Evolutionary conservation across 768 basidiomycete genomes (phyloP).

Genomic region (Macrolepiota albuminosa): DNA sequence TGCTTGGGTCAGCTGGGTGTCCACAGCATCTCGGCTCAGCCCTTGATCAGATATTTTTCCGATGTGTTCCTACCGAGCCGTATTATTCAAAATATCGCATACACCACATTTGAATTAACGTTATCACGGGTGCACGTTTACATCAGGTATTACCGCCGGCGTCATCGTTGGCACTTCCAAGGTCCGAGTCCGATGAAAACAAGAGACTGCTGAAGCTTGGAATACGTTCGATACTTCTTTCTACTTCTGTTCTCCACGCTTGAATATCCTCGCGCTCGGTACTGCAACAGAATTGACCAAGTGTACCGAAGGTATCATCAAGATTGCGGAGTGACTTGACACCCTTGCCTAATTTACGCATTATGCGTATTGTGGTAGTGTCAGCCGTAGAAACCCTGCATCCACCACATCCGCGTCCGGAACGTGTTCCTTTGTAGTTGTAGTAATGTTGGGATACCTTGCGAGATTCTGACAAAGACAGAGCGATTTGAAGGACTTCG

Average conservation of each 20-base stretch:
- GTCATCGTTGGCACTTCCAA: background rate
- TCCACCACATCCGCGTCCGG: background rate
- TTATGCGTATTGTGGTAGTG: background rate
- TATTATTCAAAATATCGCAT: background rate
- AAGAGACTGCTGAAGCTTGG: constrained; percentile 1
- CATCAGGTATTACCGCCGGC: background rate
- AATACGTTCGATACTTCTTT: background rate
- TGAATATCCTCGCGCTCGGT: background rate
- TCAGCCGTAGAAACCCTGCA: background rate
- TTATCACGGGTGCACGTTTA: background rate
- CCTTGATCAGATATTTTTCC: background rate
- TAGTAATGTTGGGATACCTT: background rate
- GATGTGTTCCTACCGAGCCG: background rate
- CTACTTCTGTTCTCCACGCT: background rate
- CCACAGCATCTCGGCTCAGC: background rate
- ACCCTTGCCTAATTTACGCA: constrained; percentile 5
- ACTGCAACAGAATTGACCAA: background rate
- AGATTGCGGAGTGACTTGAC: background rate
- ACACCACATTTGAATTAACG: background rate
- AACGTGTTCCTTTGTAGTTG: accelerated
- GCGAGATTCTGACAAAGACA: background rate
- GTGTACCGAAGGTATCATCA: background rate
- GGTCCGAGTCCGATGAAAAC: background rate
- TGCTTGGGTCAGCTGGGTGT: background rate
- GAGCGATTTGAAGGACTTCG: background rate